Evolutionary conservation across 1,284 basidiomycete genomes (phyloP), one percentile per base, ranked within the genome.

Genomic region (Rhodotorula sp.): DNA sequence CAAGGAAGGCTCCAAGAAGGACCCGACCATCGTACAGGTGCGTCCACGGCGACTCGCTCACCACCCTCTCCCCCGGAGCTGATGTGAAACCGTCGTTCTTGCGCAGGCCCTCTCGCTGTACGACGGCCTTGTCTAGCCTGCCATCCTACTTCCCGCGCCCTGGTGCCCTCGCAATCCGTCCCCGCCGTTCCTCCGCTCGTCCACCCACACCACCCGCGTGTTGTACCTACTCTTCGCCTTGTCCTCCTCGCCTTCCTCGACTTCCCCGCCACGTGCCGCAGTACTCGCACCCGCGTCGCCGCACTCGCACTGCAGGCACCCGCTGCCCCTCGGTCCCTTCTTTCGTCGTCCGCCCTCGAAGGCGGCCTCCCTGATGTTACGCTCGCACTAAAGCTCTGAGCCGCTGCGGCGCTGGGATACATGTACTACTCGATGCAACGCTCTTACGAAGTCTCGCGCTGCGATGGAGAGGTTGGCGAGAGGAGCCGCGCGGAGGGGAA

Each of bases 1-100:
- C 81, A 93, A 94, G 56, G 93, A 97, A 81, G 95, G 95, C 57
- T 92, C 90, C 82, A 97, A 97, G 83, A 92, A 95, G 82, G 94
- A 98, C 83, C 95, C 95, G 50, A 97, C 95, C 34, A 97, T 98
- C 81, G 94, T 97, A 34, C 93, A 97, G 88, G 94, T 91, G 72
- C 61, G 60, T 51, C 32, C 29, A 7, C 22, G 27, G 27, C 60
- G 46, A 36, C 13, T 36, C 25, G 10, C 19, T n/a, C 9, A 4
- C 46, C 27, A 21, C 12, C 44, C 15, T 46, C 13, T 39, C 25
- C 39, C 9, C 58, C n/a, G 39, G 41, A 10, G 39, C 22, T 25
- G 60, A 32, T 21, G 22, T 37, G 5, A 9, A 27, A 27, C n/a
- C 39, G 67, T 39, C n/a, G 8, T 9, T 15, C 10, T 4, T 25